Percentiles rank a stretch among this genome's conserved stretches.
Evolutionary conservation across 768 basidiomycete genomes (phyloP).

Genomic region (Boletus insuetus): DNA sequence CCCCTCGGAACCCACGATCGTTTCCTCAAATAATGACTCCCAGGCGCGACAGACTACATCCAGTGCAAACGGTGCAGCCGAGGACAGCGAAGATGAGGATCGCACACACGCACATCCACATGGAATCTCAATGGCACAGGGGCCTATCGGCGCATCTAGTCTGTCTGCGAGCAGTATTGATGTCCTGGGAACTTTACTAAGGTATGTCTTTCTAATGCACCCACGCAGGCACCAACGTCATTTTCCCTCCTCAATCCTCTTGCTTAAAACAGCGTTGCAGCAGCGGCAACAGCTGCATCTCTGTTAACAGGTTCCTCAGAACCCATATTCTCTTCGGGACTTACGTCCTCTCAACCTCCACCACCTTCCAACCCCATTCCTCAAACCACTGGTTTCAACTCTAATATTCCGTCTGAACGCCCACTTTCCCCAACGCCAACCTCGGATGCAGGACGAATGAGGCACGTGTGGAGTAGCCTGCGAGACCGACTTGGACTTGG

Average conservation of each 20-base stretch:
- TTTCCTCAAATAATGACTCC: constrained; percentile 1
- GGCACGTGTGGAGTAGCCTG: constrained; percentile 65
- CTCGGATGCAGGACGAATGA: constrained; percentile 43
- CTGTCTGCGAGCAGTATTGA: constrained; percentile 77
- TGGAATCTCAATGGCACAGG: constrained; percentile 25
- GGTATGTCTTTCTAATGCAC: constrained; percentile 43
- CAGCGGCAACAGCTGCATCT: constrained; percentile 89
- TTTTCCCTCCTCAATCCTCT: neutral
- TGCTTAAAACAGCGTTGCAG: constrained; percentile 62
- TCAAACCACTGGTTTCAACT: constrained; percentile 8
- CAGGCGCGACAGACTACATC: constrained; percentile 1
- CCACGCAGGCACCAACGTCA: neutral
- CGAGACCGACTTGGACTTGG: constrained; percentile 65
- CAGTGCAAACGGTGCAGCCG: neutral
- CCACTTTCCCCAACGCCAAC: constrained; percentile 44
- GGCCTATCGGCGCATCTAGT: constrained; percentile 30
- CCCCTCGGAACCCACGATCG: constrained; percentile 5
- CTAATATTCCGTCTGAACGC: constrained; percentile 26
- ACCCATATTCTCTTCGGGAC: constrained; percentile 57
- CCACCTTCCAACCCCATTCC: constrained; percentile 13
- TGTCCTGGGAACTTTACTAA: constrained; percentile 77
- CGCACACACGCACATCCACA: constrained; percentile 16
- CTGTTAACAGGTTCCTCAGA: constrained; percentile 72
- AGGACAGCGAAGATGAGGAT: constrained; percentile 18
- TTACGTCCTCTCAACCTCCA: constrained; percentile 37